Evolutionary conservation across 148 eudicot species (phyloP).

Genomic region (Arbutus unedo): DNA sequence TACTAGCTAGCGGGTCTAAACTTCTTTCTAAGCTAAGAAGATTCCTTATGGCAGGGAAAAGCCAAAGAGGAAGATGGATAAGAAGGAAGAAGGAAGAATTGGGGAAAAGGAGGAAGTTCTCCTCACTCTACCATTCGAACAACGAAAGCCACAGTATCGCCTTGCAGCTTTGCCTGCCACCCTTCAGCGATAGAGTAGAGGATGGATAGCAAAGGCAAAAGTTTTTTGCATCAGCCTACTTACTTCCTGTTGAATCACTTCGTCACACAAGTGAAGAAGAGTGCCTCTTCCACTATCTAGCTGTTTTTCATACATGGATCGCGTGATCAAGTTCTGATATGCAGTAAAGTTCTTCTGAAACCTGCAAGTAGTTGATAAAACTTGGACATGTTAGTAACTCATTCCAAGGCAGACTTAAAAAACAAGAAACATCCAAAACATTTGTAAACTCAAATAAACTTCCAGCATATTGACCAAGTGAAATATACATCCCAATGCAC

Average conservation of each 20-base stretch:
- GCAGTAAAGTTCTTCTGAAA: constrained; percentile 74
- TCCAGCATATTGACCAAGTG: not conserved
- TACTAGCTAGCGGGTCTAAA: too few species aligned
- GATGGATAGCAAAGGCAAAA: not conserved
- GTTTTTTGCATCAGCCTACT: constrained; percentile 8
- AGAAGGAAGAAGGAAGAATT: too few species aligned
- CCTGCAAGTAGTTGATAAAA: constrained; percentile 34
- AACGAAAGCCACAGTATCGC: too few species aligned
- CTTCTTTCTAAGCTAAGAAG: too few species aligned
- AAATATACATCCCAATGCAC: not conserved
- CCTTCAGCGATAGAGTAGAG: too few species aligned
- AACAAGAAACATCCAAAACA: not conserved
- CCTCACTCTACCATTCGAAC: too few species aligned
- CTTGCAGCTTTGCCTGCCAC: too few species aligned
- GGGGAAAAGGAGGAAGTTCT: too few species aligned
- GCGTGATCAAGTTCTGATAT: constrained; percentile 75
- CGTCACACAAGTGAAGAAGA: constrained; percentile 73
- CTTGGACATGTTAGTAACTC: not conserved
- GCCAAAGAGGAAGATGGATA: too few species aligned
- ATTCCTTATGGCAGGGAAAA: too few species aligned
- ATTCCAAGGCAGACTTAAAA: not conserved
- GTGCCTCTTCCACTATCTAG: constrained; percentile 91
- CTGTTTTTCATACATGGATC: constrained; percentile 93
- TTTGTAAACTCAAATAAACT: not conserved
- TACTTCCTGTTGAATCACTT: constrained; percentile 71